Percentiles rank a stretch among this genome's conserved stretches.
These are phyloP conservation scores for Phylloporus rhodoxanthus DNA, from an alignment of 768 basidiomycete species.

Conservation along the genomic window DNA sequence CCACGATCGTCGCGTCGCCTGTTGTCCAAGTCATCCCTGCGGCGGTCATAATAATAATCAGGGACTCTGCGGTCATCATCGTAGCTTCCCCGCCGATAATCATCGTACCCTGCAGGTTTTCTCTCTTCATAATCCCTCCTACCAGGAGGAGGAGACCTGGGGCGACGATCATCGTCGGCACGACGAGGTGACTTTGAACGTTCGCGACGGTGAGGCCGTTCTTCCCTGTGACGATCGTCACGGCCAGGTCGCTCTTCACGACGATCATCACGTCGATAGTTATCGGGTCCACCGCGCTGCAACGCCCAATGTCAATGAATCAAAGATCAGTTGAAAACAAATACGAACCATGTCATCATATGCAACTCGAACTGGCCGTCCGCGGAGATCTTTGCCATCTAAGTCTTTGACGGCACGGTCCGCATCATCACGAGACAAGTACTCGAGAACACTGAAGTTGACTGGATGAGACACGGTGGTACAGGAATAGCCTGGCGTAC, in stretches of 20 bases:
- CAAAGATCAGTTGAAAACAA: constrained; percentile 2
- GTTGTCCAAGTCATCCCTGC: constrained; percentile 69
- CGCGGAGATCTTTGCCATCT: constrained; percentile 83
- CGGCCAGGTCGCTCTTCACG: constrained; percentile 51
- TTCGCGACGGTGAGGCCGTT: constrained; percentile 59
- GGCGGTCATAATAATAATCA: constrained; percentile 84
- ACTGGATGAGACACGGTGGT: constrained; percentile 2
- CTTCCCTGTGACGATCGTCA: constrained; percentile 54
- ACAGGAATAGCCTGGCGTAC: constrained; percentile 40
- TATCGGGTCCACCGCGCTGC: constrained; percentile 63
- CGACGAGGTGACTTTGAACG: constrained; percentile 82
- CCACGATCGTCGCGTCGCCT: constrained; percentile 58
- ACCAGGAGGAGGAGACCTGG: constrained; percentile 71
- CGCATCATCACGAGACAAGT: constrained; percentile 81
- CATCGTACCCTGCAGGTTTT: constrained; percentile 91
- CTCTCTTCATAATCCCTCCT: constrained; percentile 78
- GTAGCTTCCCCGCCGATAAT: constrained; percentile 74
- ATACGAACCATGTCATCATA: constrained; percentile 54
- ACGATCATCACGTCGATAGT: constrained; percentile 72
- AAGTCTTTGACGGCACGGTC: constrained; percentile 89
- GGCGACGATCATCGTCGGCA: constrained; percentile 70
- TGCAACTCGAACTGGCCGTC: constrained; percentile 68
- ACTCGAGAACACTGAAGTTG: constrained; percentile 75
- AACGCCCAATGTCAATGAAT: not conserved
- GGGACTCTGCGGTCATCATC: constrained; percentile 78